A percentile compares a stretch with the other conserved stretches of the same genome.
Evolutionary conservation across 768 basidiomycete genomes (phyloP).

Genomic region (Tremella mesenterica): DNA sequence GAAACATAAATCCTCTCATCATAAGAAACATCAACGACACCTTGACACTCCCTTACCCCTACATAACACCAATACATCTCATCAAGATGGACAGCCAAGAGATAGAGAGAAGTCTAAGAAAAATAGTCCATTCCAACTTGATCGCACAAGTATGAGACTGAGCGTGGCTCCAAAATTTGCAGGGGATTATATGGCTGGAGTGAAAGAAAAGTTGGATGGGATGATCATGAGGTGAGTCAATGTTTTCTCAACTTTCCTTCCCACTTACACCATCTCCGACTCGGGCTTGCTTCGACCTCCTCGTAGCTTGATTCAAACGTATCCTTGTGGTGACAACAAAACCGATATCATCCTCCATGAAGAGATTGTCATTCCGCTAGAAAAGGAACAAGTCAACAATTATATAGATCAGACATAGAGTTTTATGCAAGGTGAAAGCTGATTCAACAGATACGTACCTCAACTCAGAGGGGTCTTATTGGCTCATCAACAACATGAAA

Average conservation of each 20-base stretch:
- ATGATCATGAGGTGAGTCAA: conserved; percentile 81
- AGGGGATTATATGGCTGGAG: conserved; percentile 61
- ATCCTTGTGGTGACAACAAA: too few species aligned
- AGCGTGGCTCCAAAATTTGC: conserved; percentile 77
- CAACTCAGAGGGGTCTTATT: conserved; percentile 79
- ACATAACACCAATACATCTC: background rate
- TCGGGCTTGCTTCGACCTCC: background rate
- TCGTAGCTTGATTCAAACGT: too few species aligned
- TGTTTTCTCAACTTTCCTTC: background rate
- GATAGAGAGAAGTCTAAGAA: conserved; percentile 32
- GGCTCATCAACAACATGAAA: conserved; percentile 68
- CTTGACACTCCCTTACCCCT: background rate
- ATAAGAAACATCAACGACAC: conserved; percentile 2
- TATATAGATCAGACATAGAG: background rate
- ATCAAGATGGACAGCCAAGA: conserved; percentile 16
- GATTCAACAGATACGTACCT: conserved; percentile 64
- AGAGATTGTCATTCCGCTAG: too few species aligned
- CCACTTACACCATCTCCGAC: too few species aligned
- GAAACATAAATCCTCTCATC: conserved; percentile 3
- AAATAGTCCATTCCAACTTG: conserved; percentile 53
- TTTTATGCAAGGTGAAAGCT: too few species aligned
- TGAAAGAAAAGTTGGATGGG: conserved; percentile 81
- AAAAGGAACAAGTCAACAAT: too few species aligned
- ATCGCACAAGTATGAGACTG: conserved; percentile 49
- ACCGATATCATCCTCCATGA: too few species aligned